Conservation (phyloP, 176 grass and related monocot genomes). For the Phyllostachys edulis region DNA sequence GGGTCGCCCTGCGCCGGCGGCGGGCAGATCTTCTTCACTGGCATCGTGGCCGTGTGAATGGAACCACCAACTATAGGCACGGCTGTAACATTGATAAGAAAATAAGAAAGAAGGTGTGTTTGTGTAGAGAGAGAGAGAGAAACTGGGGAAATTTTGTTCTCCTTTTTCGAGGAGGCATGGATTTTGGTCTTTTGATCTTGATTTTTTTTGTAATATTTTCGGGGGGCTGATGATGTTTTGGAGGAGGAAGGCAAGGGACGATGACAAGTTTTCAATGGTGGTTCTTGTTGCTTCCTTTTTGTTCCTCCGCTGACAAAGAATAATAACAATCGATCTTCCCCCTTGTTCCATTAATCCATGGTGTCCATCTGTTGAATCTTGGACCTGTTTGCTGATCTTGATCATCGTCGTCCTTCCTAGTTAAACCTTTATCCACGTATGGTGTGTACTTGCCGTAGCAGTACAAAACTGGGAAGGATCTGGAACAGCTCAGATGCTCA, state of each 20-base stretch:
- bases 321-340: background rate
- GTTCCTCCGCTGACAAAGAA: background rate
- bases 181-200: slow-evolving; percentile 8
- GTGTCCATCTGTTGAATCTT: background rate
- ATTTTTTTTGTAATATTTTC: background rate
- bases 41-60: slow-evolving; percentile 59
- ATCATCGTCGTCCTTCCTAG: background rate
- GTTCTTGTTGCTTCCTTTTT: slow-evolving; percentile 31
- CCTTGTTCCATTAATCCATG: background rate
- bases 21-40: slow-evolving; percentile 72
- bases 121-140: background rate
- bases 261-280: slow-evolving; percentile 31
- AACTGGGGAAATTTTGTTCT: slow-evolving; percentile 21
- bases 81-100: slow-evolving; percentile 28
- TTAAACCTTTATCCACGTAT: background rate
- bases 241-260: background rate
- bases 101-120: background rate
- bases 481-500: background rate
- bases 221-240: background rate
- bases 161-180: background rate
- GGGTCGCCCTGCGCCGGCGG: slow-evolving; percentile 51
- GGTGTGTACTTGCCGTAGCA: no score
- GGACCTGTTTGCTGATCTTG: background rate
- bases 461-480: no score
- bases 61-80: background rate